Evolutionary conservation across 192 early-diverging fungal genomes (phyloP).

Genomic region (Linnemannia hyalina): DNA sequence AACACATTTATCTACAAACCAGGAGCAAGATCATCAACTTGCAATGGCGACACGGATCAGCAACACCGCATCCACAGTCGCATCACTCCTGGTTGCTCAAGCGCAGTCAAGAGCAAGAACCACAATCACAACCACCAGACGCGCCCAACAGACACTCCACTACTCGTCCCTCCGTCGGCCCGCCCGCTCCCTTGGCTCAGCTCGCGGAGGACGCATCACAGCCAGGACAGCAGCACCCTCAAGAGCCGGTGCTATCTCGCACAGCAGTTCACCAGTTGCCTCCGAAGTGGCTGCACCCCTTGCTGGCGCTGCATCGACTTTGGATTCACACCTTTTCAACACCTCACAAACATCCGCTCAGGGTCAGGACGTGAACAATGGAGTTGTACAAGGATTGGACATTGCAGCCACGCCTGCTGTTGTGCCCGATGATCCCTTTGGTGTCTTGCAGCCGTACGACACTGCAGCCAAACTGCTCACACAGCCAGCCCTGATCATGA

Average conservation of each 20-base stretch:
- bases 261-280: neutral
- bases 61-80: neutral
- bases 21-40: neutral
- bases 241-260: constrained; percentile 3
- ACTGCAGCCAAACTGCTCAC: constrained; percentile 57
- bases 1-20: neutral
- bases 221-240: constrained; percentile 28
- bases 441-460: constrained; percentile 41
- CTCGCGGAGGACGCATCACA: constrained; percentile 30
- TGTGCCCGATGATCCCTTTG: constrained; percentile 50
- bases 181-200: constrained; percentile 2
- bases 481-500: constrained; percentile 75
- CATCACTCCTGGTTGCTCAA: constrained; percentile 3
- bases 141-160: neutral
- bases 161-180: constrained; percentile 39
- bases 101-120: constrained; percentile 14
- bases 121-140: neutral
- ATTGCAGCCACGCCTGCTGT: constrained; percentile 46
- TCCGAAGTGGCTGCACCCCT: constrained; percentile 10
- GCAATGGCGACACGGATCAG: constrained; percentile 9
- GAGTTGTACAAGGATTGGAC: constrained; percentile 37
- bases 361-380: constrained; percentile 3
- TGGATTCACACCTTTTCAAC: neutral
- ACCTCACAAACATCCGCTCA: neutral
- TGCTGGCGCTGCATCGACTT: constrained; percentile 17